Conservation (phyloP, 495 filamentous ascomycete species). For the Lasiosphaeria miniovina region DNA sequence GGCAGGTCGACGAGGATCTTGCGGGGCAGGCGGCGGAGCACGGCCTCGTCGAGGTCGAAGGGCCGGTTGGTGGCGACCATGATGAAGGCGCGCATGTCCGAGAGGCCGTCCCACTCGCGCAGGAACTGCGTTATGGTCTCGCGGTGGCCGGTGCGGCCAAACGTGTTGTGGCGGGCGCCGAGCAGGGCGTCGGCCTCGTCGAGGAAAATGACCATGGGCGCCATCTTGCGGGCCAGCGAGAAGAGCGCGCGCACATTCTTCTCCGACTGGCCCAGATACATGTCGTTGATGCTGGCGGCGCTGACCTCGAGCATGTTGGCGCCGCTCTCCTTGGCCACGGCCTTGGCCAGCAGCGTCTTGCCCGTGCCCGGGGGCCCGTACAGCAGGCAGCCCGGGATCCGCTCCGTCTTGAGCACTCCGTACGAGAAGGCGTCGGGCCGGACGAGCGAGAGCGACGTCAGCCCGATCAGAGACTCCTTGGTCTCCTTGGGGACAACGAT, state of each 20-base stretch:
- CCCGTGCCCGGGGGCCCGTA: slow-evolving; percentile 96
- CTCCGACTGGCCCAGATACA: slow-evolving; percentile 93
- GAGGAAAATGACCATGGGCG: slow-evolving; percentile 93
- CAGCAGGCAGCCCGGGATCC: slow-evolving; percentile 83
- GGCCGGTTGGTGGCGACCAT: slow-evolving; percentile 99
- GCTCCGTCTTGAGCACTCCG: slow-evolving; percentile 86
- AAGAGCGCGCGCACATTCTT: slow-evolving; percentile 97
- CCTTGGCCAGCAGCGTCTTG: slow-evolving; percentile 93
- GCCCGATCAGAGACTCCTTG: slow-evolving; percentile 81
- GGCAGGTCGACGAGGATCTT: slow-evolving; percentile 87
- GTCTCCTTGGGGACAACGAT: slow-evolving; percentile 79
- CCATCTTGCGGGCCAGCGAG: slow-evolving; percentile 82
- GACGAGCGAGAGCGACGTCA: slow-evolving; percentile 82
- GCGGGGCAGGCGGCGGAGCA: slow-evolving; percentile 78
- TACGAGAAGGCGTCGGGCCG: slow-evolving; percentile 95
- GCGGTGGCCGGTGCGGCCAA: slow-evolving; percentile 62
- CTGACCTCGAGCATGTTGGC: slow-evolving; percentile 67
- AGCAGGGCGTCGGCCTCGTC: slow-evolving; percentile 96
- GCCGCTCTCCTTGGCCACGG: slow-evolving; percentile 90
- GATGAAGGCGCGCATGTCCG: slow-evolving; percentile 82
- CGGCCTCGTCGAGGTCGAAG: slow-evolving; percentile 93
- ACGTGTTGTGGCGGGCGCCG: slow-evolving; percentile 60
- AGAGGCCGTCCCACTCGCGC: slow-evolving; percentile 97
- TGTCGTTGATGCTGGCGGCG: slow-evolving; percentile 78
- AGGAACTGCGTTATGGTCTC: slow-evolving; percentile 98